phyloP scores from a whole-genome alignment of 2,329 filamentous ascomycete genomes.

The Phoma sp. region DNA sequence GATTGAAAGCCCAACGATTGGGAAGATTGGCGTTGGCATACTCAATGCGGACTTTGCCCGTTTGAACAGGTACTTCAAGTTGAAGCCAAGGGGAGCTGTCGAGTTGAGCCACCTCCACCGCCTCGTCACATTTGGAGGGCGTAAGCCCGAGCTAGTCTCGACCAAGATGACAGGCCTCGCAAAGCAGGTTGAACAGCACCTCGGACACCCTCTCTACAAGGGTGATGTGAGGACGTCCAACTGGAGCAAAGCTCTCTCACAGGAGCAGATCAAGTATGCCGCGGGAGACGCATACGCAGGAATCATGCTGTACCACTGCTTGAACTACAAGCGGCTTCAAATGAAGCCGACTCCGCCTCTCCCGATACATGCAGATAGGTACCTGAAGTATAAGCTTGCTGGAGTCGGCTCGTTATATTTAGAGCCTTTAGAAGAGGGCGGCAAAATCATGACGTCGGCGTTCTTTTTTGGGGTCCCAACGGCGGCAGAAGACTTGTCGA shows the following conservation, averaged over 20 bases:
- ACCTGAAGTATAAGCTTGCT: slow-evolving; percentile 26
- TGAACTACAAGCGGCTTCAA: slow-evolving; percentile 69
- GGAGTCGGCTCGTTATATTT: slow-evolving; percentile 29
- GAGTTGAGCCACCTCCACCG: slow-evolving; percentile 86
- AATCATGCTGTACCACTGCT: slow-evolving; percentile 73
- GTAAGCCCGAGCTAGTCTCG: slow-evolving; percentile 50
- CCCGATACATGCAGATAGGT: slow-evolving; percentile 38
- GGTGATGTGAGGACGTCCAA: slow-evolving; percentile 77
- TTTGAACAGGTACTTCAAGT: slow-evolving; percentile 68
- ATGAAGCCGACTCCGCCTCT: slow-evolving; percentile 48
- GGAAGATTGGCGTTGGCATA: slow-evolving; percentile 81
- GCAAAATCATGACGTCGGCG: slow-evolving; percentile 29
- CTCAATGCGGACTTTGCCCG: slow-evolving; percentile 68
- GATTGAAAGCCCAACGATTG: slow-evolving; percentile 72
- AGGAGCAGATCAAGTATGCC: slow-evolving; percentile 74
- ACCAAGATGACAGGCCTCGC: slow-evolving; percentile 68
- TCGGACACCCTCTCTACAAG: slow-evolving; percentile 80
- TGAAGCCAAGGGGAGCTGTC: slow-evolving; percentile 72
- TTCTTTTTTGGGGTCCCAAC: slow-evolving; percentile 31
- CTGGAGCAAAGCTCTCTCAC: slow-evolving; percentile 71
- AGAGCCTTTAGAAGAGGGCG: slow-evolving; percentile 26
- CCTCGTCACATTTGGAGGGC: slow-evolving; percentile 71
- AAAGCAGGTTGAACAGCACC: slow-evolving; percentile 71
- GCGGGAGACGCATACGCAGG: slow-evolving; percentile 88
- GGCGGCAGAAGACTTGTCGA: not conserved